Evolutionary conservation across 78 protist genomes (phyloP), one percentile per base, ranked within the genome.

Genomic region (Polysphondylium violaceum): DNA sequence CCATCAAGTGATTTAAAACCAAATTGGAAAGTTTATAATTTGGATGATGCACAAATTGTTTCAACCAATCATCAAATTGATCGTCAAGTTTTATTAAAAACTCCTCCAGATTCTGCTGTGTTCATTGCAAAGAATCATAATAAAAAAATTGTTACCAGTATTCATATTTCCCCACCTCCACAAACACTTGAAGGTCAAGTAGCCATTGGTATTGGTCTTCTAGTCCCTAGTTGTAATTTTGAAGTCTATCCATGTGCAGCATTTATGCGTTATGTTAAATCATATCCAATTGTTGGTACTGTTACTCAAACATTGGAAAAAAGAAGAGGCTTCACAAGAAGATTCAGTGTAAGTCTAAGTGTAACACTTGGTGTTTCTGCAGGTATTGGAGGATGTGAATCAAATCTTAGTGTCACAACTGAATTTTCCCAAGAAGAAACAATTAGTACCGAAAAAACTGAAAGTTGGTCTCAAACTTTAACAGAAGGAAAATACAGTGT

Each of bases 231-330:
- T n/a, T 16, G 23, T 3, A 38, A 29, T n/a, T 60, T 3, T 27
- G 36, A 27, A 31, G 25, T 29, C 17, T 27, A 27, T n/a, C 68
- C 68, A 29, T 60, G 68, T 27, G 25, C 68, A 14, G 68, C 68
- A 7, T 60, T 60, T 60, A 60, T 60, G 68, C 25, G 68, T 31
- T 60, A 60, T 16, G 31, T 60, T 29, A 60, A 27, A 60, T 60
- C 68, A 31, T 60, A 60, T 60, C 68, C 76, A 2, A 44, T 69
- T 27, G 76, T 69, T 41, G 76, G 76, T n/a, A 69, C 76, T 25
- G 60, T 43, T 43, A 31, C 38, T 25, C 27, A 69, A 25, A 38
- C 38, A 16, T 69, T 69, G 6, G 21, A 53, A 11, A 69, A 69
- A 16, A 69, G 43, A 17, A 69, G 27, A 11, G 76, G 76, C 14